phyloP scores from a whole-genome alignment of 179 eudicot species.

The Heliamphora pulchella region DNA sequence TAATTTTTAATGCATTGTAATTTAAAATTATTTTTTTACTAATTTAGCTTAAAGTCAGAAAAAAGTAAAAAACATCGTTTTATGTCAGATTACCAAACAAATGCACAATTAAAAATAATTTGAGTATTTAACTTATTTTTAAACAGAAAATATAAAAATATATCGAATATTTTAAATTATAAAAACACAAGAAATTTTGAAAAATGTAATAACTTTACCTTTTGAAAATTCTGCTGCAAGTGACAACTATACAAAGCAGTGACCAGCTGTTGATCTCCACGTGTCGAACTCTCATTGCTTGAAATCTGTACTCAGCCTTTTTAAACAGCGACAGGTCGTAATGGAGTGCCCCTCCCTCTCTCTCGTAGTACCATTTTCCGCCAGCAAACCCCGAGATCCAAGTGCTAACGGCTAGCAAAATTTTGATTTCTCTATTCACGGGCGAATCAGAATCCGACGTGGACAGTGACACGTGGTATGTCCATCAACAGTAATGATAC shows the following conservation, averaged over 20 bases:
- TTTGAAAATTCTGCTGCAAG: constrained; percentile 16
- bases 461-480: constrained; percentile 1
- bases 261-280: constrained; percentile 19
- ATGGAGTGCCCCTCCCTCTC: constrained; percentile 1
- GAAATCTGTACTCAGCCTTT: constrained; percentile 2
- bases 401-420: constrained; percentile 22
- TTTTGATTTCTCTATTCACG: not conserved
- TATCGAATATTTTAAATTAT: too few relatives aligned
- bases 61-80: too few relatives aligned
- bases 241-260: constrained; percentile 18
- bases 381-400: constrained; percentile 18
- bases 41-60: too few relatives aligned
- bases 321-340: constrained; percentile 20
- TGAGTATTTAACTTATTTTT: too few relatives aligned
- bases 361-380: constrained; percentile 10
- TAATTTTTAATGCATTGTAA: too few relatives aligned
- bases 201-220: too few relatives aligned
- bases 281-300: constrained; percentile 1
- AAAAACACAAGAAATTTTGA: too few relatives aligned
- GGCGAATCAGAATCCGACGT: not conserved
- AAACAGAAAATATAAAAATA: too few relatives aligned
- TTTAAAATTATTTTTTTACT: too few relatives aligned
- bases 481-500: too few relatives aligned
- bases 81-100: too few relatives aligned
- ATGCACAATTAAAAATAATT: too few relatives aligned